Evolutionary conservation across 2,329 filamentous ascomycete species (phyloP), one percentile per base, ranked within the genome.

Genomic region (Lithohypha guttulata): DNA sequence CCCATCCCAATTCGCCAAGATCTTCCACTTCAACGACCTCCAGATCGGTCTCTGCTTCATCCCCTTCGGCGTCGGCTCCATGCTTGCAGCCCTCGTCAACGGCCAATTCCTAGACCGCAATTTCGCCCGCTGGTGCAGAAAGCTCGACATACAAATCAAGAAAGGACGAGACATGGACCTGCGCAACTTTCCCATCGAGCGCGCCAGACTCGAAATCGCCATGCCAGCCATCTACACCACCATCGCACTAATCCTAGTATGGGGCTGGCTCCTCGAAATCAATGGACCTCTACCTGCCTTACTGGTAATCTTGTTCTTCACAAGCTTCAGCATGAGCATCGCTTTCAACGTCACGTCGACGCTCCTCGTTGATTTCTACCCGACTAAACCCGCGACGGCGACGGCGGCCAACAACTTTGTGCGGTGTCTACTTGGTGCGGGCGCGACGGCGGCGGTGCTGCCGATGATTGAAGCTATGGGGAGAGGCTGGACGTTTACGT

Each of bases 91-190:
- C 11, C 43, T 53, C 11, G 25, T 39, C 2, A 57, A 55, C 23
- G 56, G 83, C 4, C 65, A 66, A 2, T 48, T 75, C 1, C 68
- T 83, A 23, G 81, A 84, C 57, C 77, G 73, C 67, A 86, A 86
- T 56, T 93, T 83, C 56, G 69, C 75, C 5, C 72, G 80, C 26
- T 70, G 77, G 32, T 81, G 82, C 1, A 66, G 63, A 34, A 67
- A 69, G 21, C 62, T 79, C 11, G 76, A 76, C 4, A 64, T 85
- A 42, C 61, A 64, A 2, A 71, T 84, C 46, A 71, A 73, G 44
- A 69, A 65, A 42, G 75, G 72, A 46, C 72, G 74, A 10, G 44
- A 66, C 11, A 62, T 69, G 40, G 65, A 73, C 42, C 55, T 77
- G n/a, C 50, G 52, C 4, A 53, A 64, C 19, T 75, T 75, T 42